Evolutionary conservation across 192 early-diverging fungal genomes (phyloP).

Genomic region (Coemansia reversa): DNA sequence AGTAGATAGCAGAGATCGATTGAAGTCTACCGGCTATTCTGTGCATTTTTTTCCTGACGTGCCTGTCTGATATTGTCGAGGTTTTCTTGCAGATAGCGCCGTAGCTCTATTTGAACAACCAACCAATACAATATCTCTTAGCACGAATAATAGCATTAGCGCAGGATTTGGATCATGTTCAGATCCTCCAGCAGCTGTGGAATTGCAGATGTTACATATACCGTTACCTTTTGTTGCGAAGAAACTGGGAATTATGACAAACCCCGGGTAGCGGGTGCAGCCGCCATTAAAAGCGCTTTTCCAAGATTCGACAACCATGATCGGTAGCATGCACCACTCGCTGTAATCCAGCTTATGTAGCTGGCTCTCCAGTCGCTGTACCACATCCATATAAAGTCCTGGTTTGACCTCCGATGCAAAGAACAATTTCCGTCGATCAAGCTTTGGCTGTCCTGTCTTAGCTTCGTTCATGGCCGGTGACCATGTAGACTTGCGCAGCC

Average conservation of each 20-base stretch:
- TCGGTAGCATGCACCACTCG: conserved; percentile 33
- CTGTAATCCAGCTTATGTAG: conserved; percentile 34
- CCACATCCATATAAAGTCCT: conserved; percentile 5
- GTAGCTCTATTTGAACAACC: conserved; percentile 8
- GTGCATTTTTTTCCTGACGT: conserved; percentile 5
- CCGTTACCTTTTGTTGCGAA: conserved; percentile 13
- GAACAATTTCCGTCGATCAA: conserved; percentile 28
- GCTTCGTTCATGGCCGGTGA: conserved; percentile 3
- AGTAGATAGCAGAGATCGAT: background rate
- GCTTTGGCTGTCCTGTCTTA: conserved; percentile 12
- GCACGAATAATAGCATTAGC: conserved; percentile 1
- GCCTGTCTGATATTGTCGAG: conserved; percentile 13
- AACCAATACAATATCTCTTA: background rate
- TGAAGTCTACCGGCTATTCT: background rate
- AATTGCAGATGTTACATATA: background rate
- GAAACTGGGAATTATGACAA: conserved; percentile 27
- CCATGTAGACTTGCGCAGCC: conserved; percentile 20
- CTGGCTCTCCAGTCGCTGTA: conserved; percentile 23
- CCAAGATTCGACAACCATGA: conserved; percentile 45
- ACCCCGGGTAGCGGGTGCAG: conserved; percentile 29
- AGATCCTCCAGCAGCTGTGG: background rate
- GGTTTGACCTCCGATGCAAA: conserved; percentile 36
- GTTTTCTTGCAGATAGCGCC: conserved; percentile 19
- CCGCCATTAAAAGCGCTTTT: conserved; percentile 16
- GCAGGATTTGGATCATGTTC: background rate